Evolutionary conservation across 2,329 filamentous ascomycete species (phyloP).

Genomic region (Sporothrix brasiliensis): DNA sequence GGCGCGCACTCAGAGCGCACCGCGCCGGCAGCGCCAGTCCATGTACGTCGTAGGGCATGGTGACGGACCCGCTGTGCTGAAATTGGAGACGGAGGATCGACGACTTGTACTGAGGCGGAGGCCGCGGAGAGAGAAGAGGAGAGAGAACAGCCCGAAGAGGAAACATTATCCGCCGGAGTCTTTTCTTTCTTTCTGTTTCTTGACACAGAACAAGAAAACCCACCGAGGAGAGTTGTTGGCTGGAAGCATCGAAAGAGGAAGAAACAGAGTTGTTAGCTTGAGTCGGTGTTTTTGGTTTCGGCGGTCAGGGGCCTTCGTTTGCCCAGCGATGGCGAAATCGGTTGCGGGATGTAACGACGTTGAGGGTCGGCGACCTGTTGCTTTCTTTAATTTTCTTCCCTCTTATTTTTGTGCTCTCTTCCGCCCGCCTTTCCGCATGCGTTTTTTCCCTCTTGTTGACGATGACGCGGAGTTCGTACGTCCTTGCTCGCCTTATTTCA

Average conservation of each 20-base stretch:
- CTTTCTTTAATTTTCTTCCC: not conserved
- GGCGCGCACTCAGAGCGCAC: conserved; percentile 3
- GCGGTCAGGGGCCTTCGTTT: not conserved
- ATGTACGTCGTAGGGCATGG: not conserved
- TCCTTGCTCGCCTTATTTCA: not conserved
- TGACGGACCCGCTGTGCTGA: not conserved
- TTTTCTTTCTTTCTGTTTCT: not conserved
- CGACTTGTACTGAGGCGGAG: not conserved
- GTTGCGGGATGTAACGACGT: conserved; percentile 12
- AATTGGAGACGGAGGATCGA: conserved; percentile 14
- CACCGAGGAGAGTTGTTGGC: not conserved
- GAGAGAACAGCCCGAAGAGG: not conserved
- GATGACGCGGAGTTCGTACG: too few species aligned
- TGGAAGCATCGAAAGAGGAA: too few species aligned
- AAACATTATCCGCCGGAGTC: not conserved
- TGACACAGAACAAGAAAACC: not conserved
- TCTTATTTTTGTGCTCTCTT: not conserved
- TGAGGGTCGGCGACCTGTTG: not conserved
- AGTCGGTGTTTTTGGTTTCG: too few species aligned
- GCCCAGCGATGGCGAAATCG: conserved; percentile 14
- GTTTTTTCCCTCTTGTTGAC: conserved; percentile 1
- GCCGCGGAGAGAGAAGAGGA: not conserved
- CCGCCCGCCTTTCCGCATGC: conserved; percentile 1
- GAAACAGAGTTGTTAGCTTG: too few species aligned
- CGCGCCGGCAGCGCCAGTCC: conserved; percentile 18